Conservation (phyloP, 352 stramenopile species). For the Globisporangium paroecandrum region DNA sequence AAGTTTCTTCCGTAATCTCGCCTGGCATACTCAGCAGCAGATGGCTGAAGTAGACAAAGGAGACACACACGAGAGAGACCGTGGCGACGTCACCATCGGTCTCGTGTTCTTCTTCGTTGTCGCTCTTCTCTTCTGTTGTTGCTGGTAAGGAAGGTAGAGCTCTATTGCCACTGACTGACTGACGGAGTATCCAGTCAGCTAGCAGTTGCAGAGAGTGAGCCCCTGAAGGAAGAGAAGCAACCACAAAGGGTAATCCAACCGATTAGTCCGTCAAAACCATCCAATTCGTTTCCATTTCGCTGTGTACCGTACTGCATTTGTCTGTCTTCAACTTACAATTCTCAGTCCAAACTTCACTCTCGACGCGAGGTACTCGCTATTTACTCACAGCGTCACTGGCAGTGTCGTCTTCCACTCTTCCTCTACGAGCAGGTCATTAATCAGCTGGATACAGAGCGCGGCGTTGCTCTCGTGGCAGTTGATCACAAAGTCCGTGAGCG, state of each 20-base stretch:
- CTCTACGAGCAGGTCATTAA: conserved; percentile 38
- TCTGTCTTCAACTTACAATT: background rate
- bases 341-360: background rate
- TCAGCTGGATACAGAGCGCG: conserved; percentile 26
- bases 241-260: background rate
- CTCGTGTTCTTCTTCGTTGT: background rate
- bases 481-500: conserved; percentile 37
- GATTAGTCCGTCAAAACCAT: background rate
- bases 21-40: too few species aligned
- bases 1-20: background rate
- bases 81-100: background rate
- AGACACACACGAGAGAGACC: background rate
- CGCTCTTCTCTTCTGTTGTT: background rate
- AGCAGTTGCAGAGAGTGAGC: background rate
- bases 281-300: background rate
- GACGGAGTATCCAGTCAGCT: background rate
- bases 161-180: background rate
- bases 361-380: background rate
- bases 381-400: conserved; percentile 10
- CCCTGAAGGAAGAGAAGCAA: too few species aligned
- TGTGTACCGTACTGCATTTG: background rate
- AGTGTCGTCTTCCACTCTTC: conserved; percentile 38
- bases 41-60: background rate
- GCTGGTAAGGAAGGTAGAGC: background rate
- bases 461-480: conserved; percentile 30